Conservation (phyloP, 148 eudicot species). For the Rhododendron kiyosumense region DNA sequence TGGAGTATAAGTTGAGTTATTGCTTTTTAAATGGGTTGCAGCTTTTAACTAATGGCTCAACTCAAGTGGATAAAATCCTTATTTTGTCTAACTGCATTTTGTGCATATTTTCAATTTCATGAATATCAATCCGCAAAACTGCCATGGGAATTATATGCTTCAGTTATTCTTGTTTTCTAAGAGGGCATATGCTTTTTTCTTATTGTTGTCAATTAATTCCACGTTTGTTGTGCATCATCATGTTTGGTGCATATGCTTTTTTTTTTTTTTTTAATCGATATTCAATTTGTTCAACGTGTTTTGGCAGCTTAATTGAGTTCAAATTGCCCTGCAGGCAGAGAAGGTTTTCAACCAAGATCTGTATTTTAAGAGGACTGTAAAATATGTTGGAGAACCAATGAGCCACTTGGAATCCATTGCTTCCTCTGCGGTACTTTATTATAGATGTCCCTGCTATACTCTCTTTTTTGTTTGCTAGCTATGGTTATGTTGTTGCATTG, state of each 20-base stretch:
- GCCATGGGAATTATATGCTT: not conserved
- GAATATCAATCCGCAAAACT: not conserved
- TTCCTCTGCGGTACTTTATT: conserved; percentile 73
- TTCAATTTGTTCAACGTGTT: not conserved
- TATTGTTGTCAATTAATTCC: too few relatives aligned
- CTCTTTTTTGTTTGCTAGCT: not conserved
- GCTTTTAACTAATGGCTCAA: not conserved
- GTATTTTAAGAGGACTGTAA: conserved; percentile 73
- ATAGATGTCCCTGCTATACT: not conserved
- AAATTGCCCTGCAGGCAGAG: conserved; percentile 55
- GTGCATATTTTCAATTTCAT: not conserved
- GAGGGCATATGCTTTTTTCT: not conserved
- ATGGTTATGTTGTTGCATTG: not conserved
- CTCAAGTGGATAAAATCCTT: not conserved
- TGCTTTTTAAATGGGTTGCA: not conserved
- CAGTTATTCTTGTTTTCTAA: not conserved
- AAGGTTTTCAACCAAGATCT: conserved; percentile 82
- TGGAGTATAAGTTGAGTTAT: not conserved
- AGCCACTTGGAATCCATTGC: conserved; percentile 88
- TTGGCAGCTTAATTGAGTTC: conserved; percentile 2
- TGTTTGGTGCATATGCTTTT: not conserved
- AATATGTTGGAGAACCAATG: conserved; percentile 79
- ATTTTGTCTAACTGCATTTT: not conserved
- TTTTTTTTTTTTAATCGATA: not conserved
- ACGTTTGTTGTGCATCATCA: not conserved